A percentile compares a stretch with the other conserved stretches of the same genome.
phyloP scores from a whole-genome alignment of 768 basidiomycete species.

The Coprinellus micaceus region DNA sequence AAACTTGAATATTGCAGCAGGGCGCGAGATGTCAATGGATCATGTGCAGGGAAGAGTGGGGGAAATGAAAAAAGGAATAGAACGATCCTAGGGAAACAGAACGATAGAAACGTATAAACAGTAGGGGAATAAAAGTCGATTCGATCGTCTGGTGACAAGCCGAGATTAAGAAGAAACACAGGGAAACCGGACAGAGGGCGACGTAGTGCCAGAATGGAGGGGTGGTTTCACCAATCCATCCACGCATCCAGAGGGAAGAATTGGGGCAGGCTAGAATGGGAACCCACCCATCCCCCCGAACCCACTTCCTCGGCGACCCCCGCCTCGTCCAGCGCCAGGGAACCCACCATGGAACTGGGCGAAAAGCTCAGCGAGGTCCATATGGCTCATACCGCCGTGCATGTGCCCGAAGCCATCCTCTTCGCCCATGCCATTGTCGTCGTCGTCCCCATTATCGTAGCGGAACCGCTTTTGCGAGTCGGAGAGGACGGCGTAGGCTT shows the following conservation, averaged over 20 bases:
- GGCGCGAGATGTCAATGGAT: no score
- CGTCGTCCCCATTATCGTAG: constrained; percentile 81
- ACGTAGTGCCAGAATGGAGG: no score
- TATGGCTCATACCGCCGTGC: constrained; percentile 37
- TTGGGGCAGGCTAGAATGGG: constrained; percentile 4
- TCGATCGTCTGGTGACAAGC: neutral
- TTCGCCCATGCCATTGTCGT: constrained; percentile 56
- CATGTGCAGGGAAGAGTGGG: no score
- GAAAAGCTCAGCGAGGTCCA: constrained; percentile 62
- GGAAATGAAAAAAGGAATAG: no score
- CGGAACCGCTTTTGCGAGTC: constrained; percentile 69
- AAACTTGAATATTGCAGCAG: no score
- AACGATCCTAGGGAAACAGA: no score
- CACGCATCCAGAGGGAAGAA: no score
- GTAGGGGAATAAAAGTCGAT: no score
- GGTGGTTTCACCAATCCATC: no score
- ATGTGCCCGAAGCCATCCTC: constrained; percentile 42
- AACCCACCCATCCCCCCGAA: constrained; percentile 8
- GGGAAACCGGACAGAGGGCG: neutral
- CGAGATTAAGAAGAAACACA: neutral
- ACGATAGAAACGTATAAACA: no score
- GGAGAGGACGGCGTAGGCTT: constrained; percentile 79
- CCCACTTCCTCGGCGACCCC: constrained; percentile 1
- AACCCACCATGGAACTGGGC: constrained; percentile 53
- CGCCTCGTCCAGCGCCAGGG: constrained; percentile 22